A percentile compares a stretch with the other conserved stretches of the same genome.
These are phyloP conservation scores for Acorus calamus DNA, from an alignment of 106 monocot species.

Conservation along the genomic window DNA sequence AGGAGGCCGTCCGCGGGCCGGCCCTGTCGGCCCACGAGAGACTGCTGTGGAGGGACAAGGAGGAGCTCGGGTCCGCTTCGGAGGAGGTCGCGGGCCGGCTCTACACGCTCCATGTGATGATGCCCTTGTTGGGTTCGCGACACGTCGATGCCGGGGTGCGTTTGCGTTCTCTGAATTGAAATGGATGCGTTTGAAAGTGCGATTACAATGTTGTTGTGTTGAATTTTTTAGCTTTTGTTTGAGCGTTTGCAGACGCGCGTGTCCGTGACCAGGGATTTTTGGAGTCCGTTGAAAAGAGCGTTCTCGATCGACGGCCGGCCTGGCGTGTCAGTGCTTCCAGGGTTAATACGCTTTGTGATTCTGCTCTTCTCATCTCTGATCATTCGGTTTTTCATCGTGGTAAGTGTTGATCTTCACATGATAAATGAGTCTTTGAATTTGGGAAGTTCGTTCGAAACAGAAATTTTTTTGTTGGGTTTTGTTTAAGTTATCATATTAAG, in stretches of 20 bases:
- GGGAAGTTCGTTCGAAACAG: no score
- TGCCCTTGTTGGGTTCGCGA: conserved; percentile 37
- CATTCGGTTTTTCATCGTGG: conserved; percentile 54
- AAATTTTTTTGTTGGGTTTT: no score
- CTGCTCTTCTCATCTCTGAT: conserved; percentile 72
- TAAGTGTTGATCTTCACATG: conserved; percentile 15
- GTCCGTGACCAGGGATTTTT: conserved; percentile 50
- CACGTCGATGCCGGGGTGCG: conserved; percentile 65
- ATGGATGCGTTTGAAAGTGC: not conserved
- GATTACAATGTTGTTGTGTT: not conserved
- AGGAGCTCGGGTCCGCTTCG: conserved; percentile 39
- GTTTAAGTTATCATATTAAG: no score
- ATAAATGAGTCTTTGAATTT: no score
- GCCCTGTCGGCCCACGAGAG: conserved; percentile 41
- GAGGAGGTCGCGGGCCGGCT: conserved; percentile 33
- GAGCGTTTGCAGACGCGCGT: conserved; percentile 32
- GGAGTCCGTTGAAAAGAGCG: conserved; percentile 36
- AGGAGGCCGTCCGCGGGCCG: conserved; percentile 1
- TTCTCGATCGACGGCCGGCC: conserved; percentile 38
- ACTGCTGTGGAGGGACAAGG: conserved; percentile 42
- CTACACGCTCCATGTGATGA: conserved; percentile 41
- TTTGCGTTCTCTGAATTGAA: not conserved
- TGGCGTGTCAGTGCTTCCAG: conserved; percentile 62
- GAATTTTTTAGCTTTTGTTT: not conserved
- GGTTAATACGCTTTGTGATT: conserved; percentile 39